These are phyloP conservation scores for Psilocybe tampanensis DNA, from an alignment of 768 basidiomycete species.

Conservation along the genomic window DNA sequence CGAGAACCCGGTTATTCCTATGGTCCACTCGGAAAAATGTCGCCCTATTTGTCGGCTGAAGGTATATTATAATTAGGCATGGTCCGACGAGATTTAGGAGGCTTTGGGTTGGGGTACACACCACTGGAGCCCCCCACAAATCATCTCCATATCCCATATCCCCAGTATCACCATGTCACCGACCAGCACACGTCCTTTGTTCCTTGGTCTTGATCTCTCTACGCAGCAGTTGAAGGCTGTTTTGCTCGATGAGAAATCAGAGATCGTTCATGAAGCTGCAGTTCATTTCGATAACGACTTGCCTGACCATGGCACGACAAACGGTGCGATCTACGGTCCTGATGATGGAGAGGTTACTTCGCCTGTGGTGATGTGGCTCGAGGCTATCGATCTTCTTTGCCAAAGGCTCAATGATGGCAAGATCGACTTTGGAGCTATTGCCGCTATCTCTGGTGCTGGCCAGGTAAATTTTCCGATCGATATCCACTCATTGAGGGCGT, in stretches of 20 bases:
- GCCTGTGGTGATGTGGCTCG: conserved; percentile 84
- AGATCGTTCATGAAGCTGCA: conserved; percentile 65
- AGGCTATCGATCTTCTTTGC: conserved; percentile 80
- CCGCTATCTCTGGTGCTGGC: conserved; percentile 74
- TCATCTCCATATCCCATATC: background rate
- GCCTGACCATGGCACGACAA: conserved; percentile 64
- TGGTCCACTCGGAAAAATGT: background rate
- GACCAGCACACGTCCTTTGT: conserved; percentile 31
- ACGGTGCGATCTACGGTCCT: conserved; percentile 67
- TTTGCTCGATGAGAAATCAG: conserved; percentile 56
- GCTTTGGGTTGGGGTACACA: background rate
- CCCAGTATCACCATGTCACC: conserved; percentile 9
- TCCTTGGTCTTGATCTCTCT: conserved; percentile 85
- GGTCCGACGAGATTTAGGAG: background rate
- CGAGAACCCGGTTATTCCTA: background rate
- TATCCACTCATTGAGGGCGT: background rate
- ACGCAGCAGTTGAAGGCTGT: conserved; percentile 86
- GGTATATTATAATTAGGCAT: background rate
- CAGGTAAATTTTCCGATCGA: conserved; percentile 49
- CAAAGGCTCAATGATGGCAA: conserved; percentile 59
- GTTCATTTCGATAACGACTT: conserved; percentile 85
- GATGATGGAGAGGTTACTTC: conserved; percentile 75
- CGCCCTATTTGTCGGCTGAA: background rate
- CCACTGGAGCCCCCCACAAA: background rate
- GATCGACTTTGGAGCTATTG: conserved; percentile 59